Evolutionary conservation across 768 basidiomycete species (phyloP).

Genomic region (Mycena polygramma): DNA sequence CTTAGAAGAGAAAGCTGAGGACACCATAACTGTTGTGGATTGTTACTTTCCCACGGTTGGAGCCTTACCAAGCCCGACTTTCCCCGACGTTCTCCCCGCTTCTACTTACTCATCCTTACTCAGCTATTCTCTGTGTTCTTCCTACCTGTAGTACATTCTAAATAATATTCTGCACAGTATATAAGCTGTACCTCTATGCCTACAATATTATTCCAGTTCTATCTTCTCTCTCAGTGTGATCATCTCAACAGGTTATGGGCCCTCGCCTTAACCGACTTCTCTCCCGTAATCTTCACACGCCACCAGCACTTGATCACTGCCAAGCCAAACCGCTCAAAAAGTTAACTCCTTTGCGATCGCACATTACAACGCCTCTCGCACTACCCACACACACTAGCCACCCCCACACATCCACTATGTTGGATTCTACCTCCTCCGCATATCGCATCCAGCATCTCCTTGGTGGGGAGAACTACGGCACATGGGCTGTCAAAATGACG

Average conservation of each 20-base stretch:
- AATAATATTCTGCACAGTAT: slow-evolving; percentile 21
- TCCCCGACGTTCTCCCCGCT: no score
- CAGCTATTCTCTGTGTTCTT: no score
- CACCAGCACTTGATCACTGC: slow-evolving; percentile 5
- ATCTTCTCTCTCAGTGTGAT: background rate
- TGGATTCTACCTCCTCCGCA: slow-evolving; percentile 26
- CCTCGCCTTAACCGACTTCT: slow-evolving; percentile 16
- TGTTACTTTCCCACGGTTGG: no score
- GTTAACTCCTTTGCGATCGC: slow-evolving; percentile 15
- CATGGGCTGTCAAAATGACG: slow-evolving; percentile 36
- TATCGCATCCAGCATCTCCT: slow-evolving; percentile 40
- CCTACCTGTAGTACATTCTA: slow-evolving; percentile 6
- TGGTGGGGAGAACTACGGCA: slow-evolving; percentile 36
- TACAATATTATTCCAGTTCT: slow-evolving; percentile 14
- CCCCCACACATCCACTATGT: slow-evolving; percentile 22
- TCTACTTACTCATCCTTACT: no score
- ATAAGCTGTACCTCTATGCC: slow-evolving; percentile 5
- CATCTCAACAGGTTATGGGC: slow-evolving; percentile 24
- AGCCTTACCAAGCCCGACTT: no score
- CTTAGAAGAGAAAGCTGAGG: no score
- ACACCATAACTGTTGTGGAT: no score
- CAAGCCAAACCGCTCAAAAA: slow-evolving; percentile 25
- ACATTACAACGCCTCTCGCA: background rate
- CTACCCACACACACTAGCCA: no score
- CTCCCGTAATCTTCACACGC: slow-evolving; percentile 4